Conservation (phyloP, 2,329 filamentous ascomycete genomes). For the Plectosphaerella cucumerina region DNA sequence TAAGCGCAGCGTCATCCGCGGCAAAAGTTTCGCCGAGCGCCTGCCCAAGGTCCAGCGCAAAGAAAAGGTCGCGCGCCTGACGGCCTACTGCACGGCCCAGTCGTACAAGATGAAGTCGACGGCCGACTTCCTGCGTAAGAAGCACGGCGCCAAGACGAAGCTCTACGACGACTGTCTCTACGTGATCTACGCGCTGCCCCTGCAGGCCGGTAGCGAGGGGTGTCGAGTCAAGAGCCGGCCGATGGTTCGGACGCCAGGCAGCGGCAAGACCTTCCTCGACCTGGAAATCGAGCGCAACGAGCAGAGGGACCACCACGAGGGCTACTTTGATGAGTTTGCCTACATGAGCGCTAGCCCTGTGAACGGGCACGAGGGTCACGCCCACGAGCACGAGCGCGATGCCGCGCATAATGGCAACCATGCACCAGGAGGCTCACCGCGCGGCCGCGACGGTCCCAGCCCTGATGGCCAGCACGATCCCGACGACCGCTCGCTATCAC, state of each 20-base stretch:
- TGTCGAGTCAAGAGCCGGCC: constrained; percentile 88
- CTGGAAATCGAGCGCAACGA: constrained; percentile 96
- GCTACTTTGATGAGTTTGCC: constrained; percentile 76
- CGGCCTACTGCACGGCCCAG: constrained; percentile 94
- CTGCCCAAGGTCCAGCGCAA: constrained; percentile 83
- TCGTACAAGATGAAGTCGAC: constrained; percentile 85
- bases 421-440: background rate
- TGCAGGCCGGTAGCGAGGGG: constrained; percentile 80
- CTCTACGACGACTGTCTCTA: constrained; percentile 98
- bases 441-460: background rate
- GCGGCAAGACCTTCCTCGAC: constrained; percentile 84
- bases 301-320: constrained; percentile 81
- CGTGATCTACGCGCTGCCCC: constrained; percentile 86
- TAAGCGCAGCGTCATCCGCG: constrained; percentile 56
- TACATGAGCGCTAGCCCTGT: constrained; percentile 36
- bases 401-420: constrained; percentile 18
- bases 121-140: constrained; percentile 82
- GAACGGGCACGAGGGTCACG: constrained; percentile 16
- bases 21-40: constrained; percentile 93
- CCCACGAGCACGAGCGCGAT: constrained; percentile 24
- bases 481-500: constrained; percentile 40
- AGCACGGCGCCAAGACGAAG: constrained; percentile 89
- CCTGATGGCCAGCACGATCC: constrained; percentile 18
- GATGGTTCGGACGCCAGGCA: constrained; percentile 83
- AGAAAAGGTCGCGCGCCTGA: constrained; percentile 84